Evolutionary conservation across 1,139 yeast genomes (phyloP).

Genomic region (Blastobotrys apis): DNA sequence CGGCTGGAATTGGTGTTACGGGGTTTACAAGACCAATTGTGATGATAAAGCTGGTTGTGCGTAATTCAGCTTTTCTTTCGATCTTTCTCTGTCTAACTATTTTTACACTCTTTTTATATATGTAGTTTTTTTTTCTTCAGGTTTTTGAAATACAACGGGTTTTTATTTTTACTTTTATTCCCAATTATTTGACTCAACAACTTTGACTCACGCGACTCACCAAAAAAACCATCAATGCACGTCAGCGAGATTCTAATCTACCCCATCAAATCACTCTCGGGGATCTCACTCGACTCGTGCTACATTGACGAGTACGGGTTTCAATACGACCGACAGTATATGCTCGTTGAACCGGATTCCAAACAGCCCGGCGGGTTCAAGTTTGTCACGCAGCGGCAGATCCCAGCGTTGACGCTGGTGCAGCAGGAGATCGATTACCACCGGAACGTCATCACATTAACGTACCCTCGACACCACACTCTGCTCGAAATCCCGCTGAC

Average conservation of each 20-base stretch:
- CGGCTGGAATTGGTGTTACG: slow-evolving; percentile 12
- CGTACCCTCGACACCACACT: slow-evolving; percentile 25
- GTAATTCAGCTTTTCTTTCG: no score
- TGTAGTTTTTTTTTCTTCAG: neutral
- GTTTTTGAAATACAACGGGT: neutral
- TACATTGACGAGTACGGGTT: slow-evolving; percentile 39
- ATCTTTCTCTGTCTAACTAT: no score
- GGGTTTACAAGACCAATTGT: slow-evolving; percentile 10
- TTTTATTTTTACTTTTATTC: no score
- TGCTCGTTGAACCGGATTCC: slow-evolving; percentile 34
- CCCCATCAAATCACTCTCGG: slow-evolving; percentile 43
- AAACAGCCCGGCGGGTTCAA: slow-evolving; percentile 24
- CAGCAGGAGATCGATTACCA: slow-evolving; percentile 28
- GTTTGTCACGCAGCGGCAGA: slow-evolving; percentile 37
- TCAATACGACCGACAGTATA: slow-evolving; percentile 41
- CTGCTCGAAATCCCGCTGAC: slow-evolving; percentile 24
- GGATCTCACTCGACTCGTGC: slow-evolving; percentile 35
- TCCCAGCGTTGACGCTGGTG: slow-evolving; percentile 36
- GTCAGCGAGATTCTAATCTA: slow-evolving; percentile 33
- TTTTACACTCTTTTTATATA: neutral
- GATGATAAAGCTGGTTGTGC: slow-evolving; percentile 2
- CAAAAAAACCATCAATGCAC: neutral
- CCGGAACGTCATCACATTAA: slow-evolving; percentile 29
- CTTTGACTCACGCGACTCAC: no score
- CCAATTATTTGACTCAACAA: no score